These are phyloP conservation scores for Chlorella sp. DNA, from an alignment of 139 green algal genomes.

Conservation along the genomic window DNA sequence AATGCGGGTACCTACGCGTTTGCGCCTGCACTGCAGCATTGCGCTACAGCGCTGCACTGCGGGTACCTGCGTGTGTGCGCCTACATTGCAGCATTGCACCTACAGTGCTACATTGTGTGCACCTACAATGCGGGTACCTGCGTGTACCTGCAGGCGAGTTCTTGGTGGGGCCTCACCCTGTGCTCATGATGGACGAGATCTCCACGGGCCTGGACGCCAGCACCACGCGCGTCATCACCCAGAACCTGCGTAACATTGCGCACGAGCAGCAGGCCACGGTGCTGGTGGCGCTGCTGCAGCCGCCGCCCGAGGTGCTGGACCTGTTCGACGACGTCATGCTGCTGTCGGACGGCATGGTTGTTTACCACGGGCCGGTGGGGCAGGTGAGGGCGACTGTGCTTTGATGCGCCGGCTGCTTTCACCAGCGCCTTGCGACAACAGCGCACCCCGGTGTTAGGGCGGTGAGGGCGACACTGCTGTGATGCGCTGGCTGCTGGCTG, in stretches of 20 bases:
- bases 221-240: slow-evolving; percentile 46
- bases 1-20: no score
- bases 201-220: slow-evolving; percentile 48
- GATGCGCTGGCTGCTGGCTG: no score
- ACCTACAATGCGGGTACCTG: background rate
- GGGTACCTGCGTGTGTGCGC: no score
- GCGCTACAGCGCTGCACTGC: no score
- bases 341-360: slow-evolving; percentile 41
- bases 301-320: slow-evolving; percentile 59
- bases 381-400: no score
- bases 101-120: no score
- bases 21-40: no score
- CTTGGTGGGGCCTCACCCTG: slow-evolving; percentile 39
- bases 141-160: slow-evolving; percentile 44
- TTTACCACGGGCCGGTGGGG: slow-evolving; percentile 36
- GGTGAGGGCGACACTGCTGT: no score
- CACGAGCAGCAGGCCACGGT: slow-evolving; percentile 20
- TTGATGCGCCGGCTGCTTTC: no score
- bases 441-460: no score
- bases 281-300: slow-evolving; percentile 74
- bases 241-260: slow-evolving; percentile 2
- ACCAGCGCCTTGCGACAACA: no score
- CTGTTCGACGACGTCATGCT: slow-evolving; percentile 58
- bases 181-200: slow-evolving; percentile 61
- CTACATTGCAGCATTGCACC: no score